Base-by-base conservation (phyloP, 1,284 basidiomycete genomes). In the Cutaneotrichosporon sp. region DNA sequence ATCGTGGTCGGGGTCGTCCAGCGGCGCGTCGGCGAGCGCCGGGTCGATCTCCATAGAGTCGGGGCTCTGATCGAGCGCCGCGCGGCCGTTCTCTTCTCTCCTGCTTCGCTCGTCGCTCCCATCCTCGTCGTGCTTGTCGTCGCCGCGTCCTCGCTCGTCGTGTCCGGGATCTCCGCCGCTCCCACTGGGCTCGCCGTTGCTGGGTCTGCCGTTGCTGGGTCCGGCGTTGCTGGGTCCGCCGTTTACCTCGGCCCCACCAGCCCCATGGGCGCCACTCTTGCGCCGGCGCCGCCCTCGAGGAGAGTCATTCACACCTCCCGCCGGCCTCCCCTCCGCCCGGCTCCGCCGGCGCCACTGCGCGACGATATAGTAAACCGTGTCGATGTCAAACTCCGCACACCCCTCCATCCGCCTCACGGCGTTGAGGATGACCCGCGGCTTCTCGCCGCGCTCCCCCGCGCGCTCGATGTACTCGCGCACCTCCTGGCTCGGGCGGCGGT, bases 291-390 rank as follows among this genome's bases (percentile, higher is more conserved):
- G n/a, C n/a, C n/a, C n/a, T n/a, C n/a, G n/a, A n/a, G n/a, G n/a
- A n/a, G n/a, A n/a, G n/a, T 2, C 38, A 1, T 7, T 18, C 38
- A 13, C 38, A 4, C 14, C 38, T 2, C 38, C 38, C 16, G 38
- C 38, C 16, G 18, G 8, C 5, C 2, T 36, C 34, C 34, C 34
- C 7, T 42, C 38, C 16, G 16, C 18, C 5, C 38, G 38, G 18
- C 38, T 42, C 38, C n/a, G 18, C 38, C 38, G 16, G 1, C 38
- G 38, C 38, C 38, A 42, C 18, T 42, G 38, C 11, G 38, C 38
- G 18, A 42, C 38, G 24, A 47, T 24, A 13, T 62, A 31, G 53
- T 62, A 47, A 1, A 47, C 45, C 9, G 22, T 47, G 22, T 47
- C 45, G 22, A 47, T 24, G 22, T 47, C 45, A 47, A 47, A 47